Conservation (phyloP, 768 basidiomycete species). For the Leccinellum rugosiceps region DNA sequence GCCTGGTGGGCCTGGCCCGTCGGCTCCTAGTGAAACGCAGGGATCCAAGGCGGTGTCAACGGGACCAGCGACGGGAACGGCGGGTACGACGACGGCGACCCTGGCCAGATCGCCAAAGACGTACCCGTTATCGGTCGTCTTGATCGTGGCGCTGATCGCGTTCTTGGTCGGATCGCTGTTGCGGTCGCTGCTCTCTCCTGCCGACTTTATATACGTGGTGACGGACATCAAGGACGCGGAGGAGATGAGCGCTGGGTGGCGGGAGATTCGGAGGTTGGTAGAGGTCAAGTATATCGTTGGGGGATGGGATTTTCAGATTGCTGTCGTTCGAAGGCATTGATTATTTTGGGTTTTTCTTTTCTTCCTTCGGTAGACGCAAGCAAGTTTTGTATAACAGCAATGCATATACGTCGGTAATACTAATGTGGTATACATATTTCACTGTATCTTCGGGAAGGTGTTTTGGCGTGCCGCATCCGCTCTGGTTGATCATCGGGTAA, state of each 20-base stretch:
- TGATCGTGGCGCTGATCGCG: slow-evolving; percentile 80
- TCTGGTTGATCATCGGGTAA: too few relatives aligned
- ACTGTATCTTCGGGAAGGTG: not conserved
- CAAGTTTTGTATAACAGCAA: slow-evolving; percentile 10
- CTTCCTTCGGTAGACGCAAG: slow-evolving; percentile 6
- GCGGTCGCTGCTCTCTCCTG: slow-evolving; percentile 83
- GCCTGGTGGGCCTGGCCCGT: slow-evolving; percentile 35
- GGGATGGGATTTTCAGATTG: slow-evolving; percentile 88
- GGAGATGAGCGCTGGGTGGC: slow-evolving; percentile 61
- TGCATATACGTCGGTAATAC: not conserved
- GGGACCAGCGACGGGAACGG: not conserved
- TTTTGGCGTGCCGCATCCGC: not conserved
- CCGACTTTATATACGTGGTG: slow-evolving; percentile 85
- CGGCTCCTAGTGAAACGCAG: slow-evolving; percentile 14
- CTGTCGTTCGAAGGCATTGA: slow-evolving; percentile 72
- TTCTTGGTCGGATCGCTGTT: slow-evolving; percentile 91
- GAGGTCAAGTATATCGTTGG: slow-evolving; percentile 80
- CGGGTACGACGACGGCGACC: not conserved
- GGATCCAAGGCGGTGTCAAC: not conserved
- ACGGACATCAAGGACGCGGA: slow-evolving; percentile 53
- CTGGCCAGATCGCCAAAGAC: slow-evolving; percentile 5
- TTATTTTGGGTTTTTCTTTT: not conserved
- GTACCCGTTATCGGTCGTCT: slow-evolving; percentile 52
- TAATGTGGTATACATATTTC: not conserved
- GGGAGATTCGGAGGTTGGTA: slow-evolving; percentile 78